Evolutionary conservation across 2,329 filamentous ascomycete species (phyloP).

Genomic region (Fusarium lateritium): DNA sequence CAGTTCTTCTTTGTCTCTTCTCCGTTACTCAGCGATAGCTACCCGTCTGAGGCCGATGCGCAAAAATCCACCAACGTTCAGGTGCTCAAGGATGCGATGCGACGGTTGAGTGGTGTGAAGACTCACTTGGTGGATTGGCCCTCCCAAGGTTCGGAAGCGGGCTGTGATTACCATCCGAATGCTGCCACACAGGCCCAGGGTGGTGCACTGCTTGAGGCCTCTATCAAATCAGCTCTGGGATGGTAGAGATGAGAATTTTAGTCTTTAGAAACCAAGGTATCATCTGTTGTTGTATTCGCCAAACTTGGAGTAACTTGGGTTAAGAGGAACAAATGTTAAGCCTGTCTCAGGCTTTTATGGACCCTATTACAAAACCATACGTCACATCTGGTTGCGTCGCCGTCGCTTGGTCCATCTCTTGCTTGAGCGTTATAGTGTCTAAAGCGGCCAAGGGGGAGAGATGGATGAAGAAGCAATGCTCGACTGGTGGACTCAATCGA

Average conservation of each 20-base stretch:
- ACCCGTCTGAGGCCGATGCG: conserved; percentile 54
- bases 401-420: no score
- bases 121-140: conserved; percentile 60
- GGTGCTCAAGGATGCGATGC: conserved; percentile 54
- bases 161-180: conserved; percentile 61
- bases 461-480: no score
- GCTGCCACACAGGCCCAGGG: conserved; percentile 55
- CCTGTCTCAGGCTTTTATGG: no score
- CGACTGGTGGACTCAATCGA: no score
- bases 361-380: no score
- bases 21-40: conserved; percentile 58
- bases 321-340: no score
- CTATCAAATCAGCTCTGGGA: conserved; percentile 41
- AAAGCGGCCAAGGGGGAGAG: no score
- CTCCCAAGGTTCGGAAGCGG: conserved; percentile 56
- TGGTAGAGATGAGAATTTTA: conserved; percentile 12
- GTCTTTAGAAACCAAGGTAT: no score
- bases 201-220: conserved; percentile 49
- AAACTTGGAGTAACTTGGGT: no score
- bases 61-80: conserved; percentile 56
- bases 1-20: conserved; percentile 59
- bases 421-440: no score
- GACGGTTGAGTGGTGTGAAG: conserved; percentile 49
- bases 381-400: no score
- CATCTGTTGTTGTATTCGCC: no score